Evolutionary conservation across 352 stramenopile genomes (phyloP).

Genomic region (Peronosclerospora sorghi): DNA sequence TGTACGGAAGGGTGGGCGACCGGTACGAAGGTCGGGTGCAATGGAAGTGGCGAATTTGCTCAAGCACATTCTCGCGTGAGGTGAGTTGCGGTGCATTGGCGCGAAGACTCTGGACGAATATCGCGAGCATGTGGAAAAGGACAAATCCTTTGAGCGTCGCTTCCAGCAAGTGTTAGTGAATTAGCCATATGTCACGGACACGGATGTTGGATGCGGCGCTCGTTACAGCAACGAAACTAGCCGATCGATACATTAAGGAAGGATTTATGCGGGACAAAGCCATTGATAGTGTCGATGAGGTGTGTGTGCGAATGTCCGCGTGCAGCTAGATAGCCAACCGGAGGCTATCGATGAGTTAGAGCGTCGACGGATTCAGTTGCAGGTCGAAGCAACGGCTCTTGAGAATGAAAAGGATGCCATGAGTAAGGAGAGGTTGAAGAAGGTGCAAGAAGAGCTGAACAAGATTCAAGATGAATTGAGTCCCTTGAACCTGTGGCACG

Average conservation of each 20-base stretch:
- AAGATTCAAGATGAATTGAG: conserved; percentile 86
- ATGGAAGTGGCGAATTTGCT: conserved; percentile 98
- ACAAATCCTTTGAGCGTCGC: conserved; percentile 93
- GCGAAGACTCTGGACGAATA: conserved; percentile 97
- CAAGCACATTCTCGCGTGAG: conserved; percentile 95
- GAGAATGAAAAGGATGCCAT: conserved; percentile 90
- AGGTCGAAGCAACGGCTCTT: conserved; percentile 92
- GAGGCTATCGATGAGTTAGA: conserved; percentile 95
- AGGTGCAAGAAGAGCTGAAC: conserved; percentile 87
- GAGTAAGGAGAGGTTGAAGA: conserved; percentile 85
- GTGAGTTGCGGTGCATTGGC: conserved; percentile 94
- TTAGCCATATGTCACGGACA: conserved; percentile 91
- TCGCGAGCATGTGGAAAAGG: no score
- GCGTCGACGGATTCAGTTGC: conserved; percentile 88
- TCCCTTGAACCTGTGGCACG: conserved; percentile 84
- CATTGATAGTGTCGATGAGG: conserved; percentile 94
- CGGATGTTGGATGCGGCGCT: conserved; percentile 91
- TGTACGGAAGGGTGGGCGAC: no score
- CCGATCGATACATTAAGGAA: conserved; percentile 88
- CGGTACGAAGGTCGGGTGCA: conserved; percentile 82
- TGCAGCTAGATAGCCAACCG: conserved; percentile 91
- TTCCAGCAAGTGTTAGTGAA: conserved; percentile 95
- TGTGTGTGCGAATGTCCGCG: conserved; percentile 78
- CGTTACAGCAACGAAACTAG: conserved; percentile 90
- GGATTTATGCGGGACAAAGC: conserved; percentile 91